These are phyloP conservation scores for Linnemannia schmuckeri DNA, from an alignment of 192 early-diverging fungal genomes.

Conservation along the genomic window DNA sequence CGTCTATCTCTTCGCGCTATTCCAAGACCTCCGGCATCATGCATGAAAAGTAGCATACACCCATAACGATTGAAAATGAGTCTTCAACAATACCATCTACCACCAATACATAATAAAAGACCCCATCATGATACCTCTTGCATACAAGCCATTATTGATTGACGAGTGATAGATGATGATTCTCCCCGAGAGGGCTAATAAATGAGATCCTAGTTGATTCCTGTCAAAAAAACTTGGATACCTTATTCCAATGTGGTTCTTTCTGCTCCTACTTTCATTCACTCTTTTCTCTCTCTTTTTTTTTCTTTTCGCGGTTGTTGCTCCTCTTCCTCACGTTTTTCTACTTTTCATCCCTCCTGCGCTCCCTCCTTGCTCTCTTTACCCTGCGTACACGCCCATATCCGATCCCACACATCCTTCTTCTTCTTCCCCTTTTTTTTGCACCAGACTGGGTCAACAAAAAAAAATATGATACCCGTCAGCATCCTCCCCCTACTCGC, in stretches of 20 bases:
- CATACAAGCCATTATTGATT: neutral
- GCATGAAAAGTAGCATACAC: slow-evolving; percentile 44
- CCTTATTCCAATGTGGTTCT: slow-evolving; percentile 6
- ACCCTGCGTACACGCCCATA: neutral
- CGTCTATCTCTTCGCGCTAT: slow-evolving; percentile 20
- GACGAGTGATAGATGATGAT: neutral
- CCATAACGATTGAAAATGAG: neutral
- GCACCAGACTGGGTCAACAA: no score
- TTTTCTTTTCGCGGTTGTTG: neutral
- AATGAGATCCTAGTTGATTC: neutral
- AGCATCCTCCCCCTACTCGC: slow-evolving; percentile 14
- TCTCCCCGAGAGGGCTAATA: neutral
- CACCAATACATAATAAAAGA: slow-evolving; percentile 2
- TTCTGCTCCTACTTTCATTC: neutral
- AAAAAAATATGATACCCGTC: slow-evolving; percentile 8
- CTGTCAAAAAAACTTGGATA: neutral
- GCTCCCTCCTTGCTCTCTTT: neutral
- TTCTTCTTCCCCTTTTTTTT: neutral
- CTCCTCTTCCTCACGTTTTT: neutral
- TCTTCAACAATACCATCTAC: neutral
- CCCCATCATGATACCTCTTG: neutral
- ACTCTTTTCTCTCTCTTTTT: neutral
- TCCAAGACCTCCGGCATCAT: slow-evolving; percentile 23
- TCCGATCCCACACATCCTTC: neutral
- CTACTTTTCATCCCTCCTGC: neutral